Percentiles rank a stretch among this genome's conserved stretches.
phyloP scores from a whole-genome alignment of 495 filamentous ascomycete genomes.

The Trichoderma gamsii region DNA sequence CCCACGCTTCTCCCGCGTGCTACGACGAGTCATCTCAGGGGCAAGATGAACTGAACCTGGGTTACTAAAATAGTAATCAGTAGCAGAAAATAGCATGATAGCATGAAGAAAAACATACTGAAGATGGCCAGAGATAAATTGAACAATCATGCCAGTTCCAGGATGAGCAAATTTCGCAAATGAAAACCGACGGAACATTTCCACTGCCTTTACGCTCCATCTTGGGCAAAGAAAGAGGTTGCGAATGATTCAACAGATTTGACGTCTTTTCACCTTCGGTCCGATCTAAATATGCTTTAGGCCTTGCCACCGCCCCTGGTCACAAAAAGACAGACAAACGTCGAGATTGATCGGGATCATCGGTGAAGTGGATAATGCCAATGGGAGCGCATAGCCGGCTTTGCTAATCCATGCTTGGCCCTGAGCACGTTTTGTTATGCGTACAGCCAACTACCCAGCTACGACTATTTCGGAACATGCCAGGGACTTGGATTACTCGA shows the following conservation, averaged over 20 bases:
- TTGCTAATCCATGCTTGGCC: neutral
- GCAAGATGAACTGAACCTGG: neutral
- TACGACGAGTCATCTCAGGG: neutral
- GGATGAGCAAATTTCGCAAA: neutral
- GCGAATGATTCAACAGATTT: neutral
- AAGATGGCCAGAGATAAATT: neutral
- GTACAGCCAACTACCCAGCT: neutral
- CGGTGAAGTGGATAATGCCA: slow-evolving; percentile 6
- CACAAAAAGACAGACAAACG: neutral
- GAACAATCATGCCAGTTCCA: neutral
- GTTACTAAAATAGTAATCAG: neutral
- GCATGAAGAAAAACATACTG: neutral
- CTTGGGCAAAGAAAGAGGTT: neutral
- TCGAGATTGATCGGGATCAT: slow-evolving; percentile 9
- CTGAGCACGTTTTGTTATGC: neutral
- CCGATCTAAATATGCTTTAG: neutral
- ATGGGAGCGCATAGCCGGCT: neutral
- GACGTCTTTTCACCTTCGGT: slow-evolving; percentile 10
- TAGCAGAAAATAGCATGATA: neutral
- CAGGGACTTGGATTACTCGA: neutral
- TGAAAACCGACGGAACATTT: neutral
- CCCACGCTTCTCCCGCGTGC: neutral
- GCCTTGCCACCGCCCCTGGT: neutral
- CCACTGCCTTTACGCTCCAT: neutral
- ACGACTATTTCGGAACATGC: neutral